These are phyloP conservation scores for Theileria annulata DNA, from an alignment of 169 alveolate species.

Conservation along the genomic window DNA sequence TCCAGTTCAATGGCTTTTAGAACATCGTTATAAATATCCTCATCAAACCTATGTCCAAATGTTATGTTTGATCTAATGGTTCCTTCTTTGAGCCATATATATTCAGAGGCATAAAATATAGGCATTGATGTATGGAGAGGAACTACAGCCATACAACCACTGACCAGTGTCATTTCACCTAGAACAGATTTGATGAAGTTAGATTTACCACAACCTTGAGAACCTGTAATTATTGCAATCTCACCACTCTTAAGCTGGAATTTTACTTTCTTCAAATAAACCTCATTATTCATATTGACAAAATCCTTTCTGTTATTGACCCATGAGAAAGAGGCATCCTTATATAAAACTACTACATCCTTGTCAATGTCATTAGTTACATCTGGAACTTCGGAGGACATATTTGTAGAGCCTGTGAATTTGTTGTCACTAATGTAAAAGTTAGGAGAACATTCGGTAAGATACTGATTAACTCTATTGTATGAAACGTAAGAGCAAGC, in stretches of 20 bases:
- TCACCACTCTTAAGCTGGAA: background rate
- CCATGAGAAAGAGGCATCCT: slow-evolving; percentile 26
- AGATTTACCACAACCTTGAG: slow-evolving; percentile 51
- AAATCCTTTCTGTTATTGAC: slow-evolving; percentile 4
- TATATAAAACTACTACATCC: slow-evolving; percentile 15
- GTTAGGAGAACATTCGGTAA: slow-evolving; percentile 42
- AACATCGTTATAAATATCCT: background rate
- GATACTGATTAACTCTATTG: slow-evolving; percentile 20
- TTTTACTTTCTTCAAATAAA: background rate
- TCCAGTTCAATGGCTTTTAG: slow-evolving; percentile 12
- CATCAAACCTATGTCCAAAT: slow-evolving; percentile 28
- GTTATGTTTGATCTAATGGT: slow-evolving; percentile 47
- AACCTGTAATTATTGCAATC: slow-evolving; percentile 31
- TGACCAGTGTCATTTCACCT: slow-evolving; percentile 41
- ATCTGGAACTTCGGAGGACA: background rate
- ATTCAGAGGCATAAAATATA: slow-evolving; percentile 57
- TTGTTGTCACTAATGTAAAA: slow-evolving; percentile 15
- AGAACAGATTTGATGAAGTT: background rate
- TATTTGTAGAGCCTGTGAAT: slow-evolving; percentile 2
- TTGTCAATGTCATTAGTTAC: background rate
- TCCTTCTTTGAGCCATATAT: slow-evolving; percentile 47
- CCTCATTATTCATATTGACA: slow-evolving; percentile 14
- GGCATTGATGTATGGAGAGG: slow-evolving; percentile 58
- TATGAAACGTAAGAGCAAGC: slow-evolving; percentile 14
- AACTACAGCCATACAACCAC: slow-evolving; percentile 62